Conservation (phyloP, 352 stramenopile genomes). For the Plasmopara muralis region DNA sequence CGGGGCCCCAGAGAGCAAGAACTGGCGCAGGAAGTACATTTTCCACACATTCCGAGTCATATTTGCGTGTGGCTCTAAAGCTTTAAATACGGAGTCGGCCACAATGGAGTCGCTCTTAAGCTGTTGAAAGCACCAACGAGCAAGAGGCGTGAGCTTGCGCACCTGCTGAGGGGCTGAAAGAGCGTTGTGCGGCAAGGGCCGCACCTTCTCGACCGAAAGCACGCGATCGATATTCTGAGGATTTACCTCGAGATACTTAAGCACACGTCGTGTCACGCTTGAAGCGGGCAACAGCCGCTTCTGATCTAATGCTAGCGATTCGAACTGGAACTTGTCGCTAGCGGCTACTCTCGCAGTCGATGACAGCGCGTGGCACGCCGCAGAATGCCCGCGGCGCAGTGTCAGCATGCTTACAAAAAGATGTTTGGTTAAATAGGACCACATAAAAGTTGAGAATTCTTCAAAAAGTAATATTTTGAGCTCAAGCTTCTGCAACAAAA, state of each 20-base stretch:
- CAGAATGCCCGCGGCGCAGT: conserved; percentile 4
- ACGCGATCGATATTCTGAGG: conserved; percentile 14
- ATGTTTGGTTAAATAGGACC: neutral
- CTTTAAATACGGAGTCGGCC: conserved; percentile 27
- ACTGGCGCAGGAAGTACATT: conserved; percentile 57
- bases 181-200: conserved; percentile 23
- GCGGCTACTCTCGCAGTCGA: conserved; percentile 7
- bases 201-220: conserved; percentile 13
- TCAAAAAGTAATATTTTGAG: too few relatives aligned
- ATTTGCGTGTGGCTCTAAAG: conserved; percentile 46
- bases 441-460: neutral
- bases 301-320: conserved; percentile 19
- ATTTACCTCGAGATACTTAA: conserved; percentile 30
- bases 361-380: conserved; percentile 4
- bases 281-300: conserved; percentile 5
- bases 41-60: conserved; percentile 42
- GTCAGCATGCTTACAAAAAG: conserved; percentile 2
- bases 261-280: conserved; percentile 21
- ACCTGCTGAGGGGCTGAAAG: conserved; percentile 26
- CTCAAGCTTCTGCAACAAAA: neutral
- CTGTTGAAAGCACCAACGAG: conserved; percentile 34
- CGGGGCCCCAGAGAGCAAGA: conserved; percentile 45
- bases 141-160: conserved; percentile 27
- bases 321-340: conserved; percentile 13
- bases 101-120: conserved; percentile 4